Evolutionary conservation across 1,139 yeast species (phyloP), one percentile per base, ranked within the genome.

Genomic region (Blastobotrys arbuscula): DNA sequence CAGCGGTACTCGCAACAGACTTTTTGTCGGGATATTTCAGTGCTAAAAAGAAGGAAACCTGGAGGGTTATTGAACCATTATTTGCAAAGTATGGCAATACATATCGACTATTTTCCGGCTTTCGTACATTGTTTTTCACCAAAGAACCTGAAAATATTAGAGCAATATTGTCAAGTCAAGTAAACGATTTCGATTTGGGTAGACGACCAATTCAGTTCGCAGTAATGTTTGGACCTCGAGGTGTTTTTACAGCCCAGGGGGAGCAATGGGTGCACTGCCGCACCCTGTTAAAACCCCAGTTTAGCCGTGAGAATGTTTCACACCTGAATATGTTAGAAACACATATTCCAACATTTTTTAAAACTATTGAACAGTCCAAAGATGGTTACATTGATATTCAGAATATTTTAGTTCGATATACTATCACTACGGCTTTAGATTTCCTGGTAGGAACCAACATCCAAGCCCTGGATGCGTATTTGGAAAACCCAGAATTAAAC

Each of bases 241-340:
- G 82, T 2, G 76, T 78, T 45, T 78, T 78, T 63, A 77, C 82
- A 2, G 68, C 76, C 39, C 81, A 77, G 54, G 78, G 77, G n/a
- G 66, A 64, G 41, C 76, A 75, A 1, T 78, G 83, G 83, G 72
- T 75, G 54, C 79, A 77, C 58, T 73, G 80, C 15, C 66, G 83
- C 40, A 74, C 79, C 2, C 67, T 78, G 78, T 71, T 78, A 55
- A 69, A 81, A 50, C 83, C 83, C 2, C 82, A 77, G 60, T 78
- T 78, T 63, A 70, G 76, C 26, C 67, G 79, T 53, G 79, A 76
- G 53, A 79, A 77, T 60, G 71, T 78, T 44, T 72, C 76, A 19
- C 80, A 77, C 52, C 72, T 78, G 26, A 64, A 66, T 48, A 54
- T 69, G 37, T 66, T 78, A 53, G 79, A 74, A 55, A 71, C 70